These are phyloP conservation scores for Xylariales sp. DNA, from an alignment of 2,329 filamentous ascomycete genomes.

Conservation along the genomic window DNA sequence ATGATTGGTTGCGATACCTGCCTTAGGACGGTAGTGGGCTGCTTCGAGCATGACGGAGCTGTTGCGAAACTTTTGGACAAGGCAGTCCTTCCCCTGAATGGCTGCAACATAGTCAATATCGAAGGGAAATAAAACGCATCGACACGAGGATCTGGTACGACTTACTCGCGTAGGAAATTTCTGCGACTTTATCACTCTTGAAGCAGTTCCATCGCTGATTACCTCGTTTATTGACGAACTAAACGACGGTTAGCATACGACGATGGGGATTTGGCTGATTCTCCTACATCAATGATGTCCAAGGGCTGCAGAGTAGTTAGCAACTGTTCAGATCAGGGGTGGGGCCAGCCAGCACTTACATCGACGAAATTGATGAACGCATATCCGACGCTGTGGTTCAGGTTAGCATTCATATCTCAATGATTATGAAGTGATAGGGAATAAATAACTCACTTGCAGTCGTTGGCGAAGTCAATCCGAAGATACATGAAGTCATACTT, in stretches of 20 bases:
- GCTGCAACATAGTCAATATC: conserved; percentile 51
- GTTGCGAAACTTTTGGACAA: conserved; percentile 94
- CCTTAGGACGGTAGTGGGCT: conserved; percentile 77
- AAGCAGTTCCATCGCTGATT: conserved; percentile 77
- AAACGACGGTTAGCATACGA: conserved; percentile 20
- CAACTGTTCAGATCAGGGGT: too few species aligned
- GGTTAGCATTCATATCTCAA: too few species aligned
- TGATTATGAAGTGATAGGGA: too few species aligned
- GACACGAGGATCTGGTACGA: conserved; percentile 14
- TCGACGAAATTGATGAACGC: conserved; percentile 94
- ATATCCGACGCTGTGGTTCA: conserved; percentile 71
- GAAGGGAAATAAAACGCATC: conserved; percentile 20
- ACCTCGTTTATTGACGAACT: conserved; percentile 68
- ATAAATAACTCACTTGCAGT: conserved; percentile 66
- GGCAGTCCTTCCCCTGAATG: conserved; percentile 85
- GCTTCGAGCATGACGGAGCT: conserved; percentile 92
- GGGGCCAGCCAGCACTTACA: too few species aligned
- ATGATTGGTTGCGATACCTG: too few species aligned
- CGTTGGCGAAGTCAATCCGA: conserved; percentile 80
- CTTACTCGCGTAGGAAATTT: conserved; percentile 93
- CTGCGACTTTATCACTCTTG: conserved; percentile 77
- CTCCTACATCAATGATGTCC: conserved; percentile 65
- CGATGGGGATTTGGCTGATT: conserved; percentile 1
- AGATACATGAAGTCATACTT: conserved; percentile 95
- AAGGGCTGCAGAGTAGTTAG: conserved; percentile 53